Conservation (phyloP, 352 stramenopile genomes). For the Halophytophthora batemanensis region DNA sequence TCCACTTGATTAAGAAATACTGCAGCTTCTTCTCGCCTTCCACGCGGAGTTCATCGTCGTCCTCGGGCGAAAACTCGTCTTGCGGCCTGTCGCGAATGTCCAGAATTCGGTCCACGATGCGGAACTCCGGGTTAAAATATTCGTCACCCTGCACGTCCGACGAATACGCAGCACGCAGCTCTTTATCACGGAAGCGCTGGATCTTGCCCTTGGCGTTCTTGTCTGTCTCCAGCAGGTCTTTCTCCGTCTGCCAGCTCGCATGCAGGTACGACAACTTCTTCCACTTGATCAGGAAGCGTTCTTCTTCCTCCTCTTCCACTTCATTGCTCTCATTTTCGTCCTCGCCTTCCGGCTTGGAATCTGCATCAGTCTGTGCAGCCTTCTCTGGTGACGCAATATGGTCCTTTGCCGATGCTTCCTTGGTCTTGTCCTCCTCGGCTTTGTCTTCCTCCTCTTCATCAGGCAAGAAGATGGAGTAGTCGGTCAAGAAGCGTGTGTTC, state of each 20-base stretch:
- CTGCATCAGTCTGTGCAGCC: neutral
- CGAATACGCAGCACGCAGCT: conserved; percentile 42
- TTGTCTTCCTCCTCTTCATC: conserved; percentile 38
- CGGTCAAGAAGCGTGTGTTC: conserved; percentile 71
- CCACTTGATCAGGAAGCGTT: conserved; percentile 91
- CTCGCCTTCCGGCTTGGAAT: conserved; percentile 6
- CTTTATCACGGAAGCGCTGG: conserved; percentile 83
- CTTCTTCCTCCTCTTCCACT: conserved; percentile 44
- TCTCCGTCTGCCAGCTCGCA: conserved; percentile 88
- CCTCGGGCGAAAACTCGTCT: conserved; percentile 60
- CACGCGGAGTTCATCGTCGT: conserved; percentile 15
- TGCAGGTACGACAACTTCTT: conserved; percentile 88
- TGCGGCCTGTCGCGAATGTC: conserved; percentile 76
- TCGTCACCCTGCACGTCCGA: conserved; percentile 73
- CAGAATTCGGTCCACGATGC: conserved; percentile 87
- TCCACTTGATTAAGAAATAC: conserved; percentile 99
- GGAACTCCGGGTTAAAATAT: conserved; percentile 90
- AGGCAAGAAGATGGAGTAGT: conserved; percentile 80
- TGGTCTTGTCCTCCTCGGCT: conserved; percentile 6
- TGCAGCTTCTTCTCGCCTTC: conserved; percentile 47
- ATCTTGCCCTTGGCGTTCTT: conserved; percentile 86
- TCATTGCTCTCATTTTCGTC: conserved; percentile 17
- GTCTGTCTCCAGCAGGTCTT: conserved; percentile 76
- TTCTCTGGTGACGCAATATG: neutral
- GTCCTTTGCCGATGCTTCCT: neutral